Conservation (phyloP, 1,284 basidiomycete genomes). For the Fomes fomentarius region DNA sequence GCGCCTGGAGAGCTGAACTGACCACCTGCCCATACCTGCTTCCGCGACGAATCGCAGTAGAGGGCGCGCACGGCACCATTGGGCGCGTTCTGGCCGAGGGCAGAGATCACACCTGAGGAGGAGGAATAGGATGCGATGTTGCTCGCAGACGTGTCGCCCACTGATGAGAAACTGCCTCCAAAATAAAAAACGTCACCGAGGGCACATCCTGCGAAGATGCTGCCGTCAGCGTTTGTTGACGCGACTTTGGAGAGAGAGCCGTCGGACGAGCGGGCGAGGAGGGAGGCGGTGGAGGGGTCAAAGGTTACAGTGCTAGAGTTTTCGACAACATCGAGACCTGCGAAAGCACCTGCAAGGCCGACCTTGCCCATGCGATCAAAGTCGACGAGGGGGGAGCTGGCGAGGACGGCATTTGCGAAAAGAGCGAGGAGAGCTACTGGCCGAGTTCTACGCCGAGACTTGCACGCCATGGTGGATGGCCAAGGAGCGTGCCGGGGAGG, state of each 20-base stretch:
- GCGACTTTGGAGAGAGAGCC: constrained; percentile 68
- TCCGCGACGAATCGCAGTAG: constrained; percentile 78
- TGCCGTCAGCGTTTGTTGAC: constrained; percentile 72
- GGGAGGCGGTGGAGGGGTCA: constrained; percentile 69
- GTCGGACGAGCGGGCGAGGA: constrained; percentile 66
- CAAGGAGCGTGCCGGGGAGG: constrained; percentile 21
- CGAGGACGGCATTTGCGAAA: constrained; percentile 45
- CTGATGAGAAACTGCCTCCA: constrained; percentile 76
- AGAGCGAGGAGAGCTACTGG: constrained; percentile 27
- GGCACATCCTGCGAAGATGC: constrained; percentile 66
- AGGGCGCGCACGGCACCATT: constrained; percentile 77
- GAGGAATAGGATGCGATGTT: constrained; percentile 79
- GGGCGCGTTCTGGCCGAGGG: constrained; percentile 63
- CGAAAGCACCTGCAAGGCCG: constrained; percentile 84
- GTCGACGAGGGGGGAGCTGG: constrained; percentile 80
- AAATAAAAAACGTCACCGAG: constrained; percentile 71
- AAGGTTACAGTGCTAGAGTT: constrained; percentile 57
- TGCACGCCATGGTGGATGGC: constrained; percentile 23
- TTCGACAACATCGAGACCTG: constrained; percentile 79
- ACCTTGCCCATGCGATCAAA: constrained; percentile 91
- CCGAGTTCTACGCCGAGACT: constrained; percentile 20
- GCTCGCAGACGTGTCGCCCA: constrained; percentile 55
- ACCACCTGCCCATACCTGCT: constrained; percentile 87
- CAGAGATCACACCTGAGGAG: constrained; percentile 58
- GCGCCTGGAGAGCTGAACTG: constrained; percentile 72